These are phyloP conservation scores for Epichloe festucae DNA, from an alignment of 2,329 filamentous ascomycete species.

Conservation along the genomic window DNA sequence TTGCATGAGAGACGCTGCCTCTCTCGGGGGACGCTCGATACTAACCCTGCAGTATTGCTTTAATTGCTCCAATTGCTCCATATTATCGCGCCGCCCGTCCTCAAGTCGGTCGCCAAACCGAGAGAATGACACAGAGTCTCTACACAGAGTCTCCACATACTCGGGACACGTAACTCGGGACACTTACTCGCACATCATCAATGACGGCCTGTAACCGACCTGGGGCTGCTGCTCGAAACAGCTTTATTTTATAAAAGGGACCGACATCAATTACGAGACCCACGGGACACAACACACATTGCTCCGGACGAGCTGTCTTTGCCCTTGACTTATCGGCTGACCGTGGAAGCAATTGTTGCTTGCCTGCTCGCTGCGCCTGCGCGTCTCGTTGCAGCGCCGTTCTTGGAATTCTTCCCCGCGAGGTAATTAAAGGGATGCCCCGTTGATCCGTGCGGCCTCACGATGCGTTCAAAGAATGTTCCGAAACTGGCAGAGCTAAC, in stretches of 20 bases:
- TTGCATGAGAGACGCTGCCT: no score
- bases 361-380: not conserved
- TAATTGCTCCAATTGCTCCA: no score
- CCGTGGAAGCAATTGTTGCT: not conserved
- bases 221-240: not conserved
- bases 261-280: not conserved
- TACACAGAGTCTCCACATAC: not conserved
- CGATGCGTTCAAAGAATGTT: slow-evolving; percentile 3
- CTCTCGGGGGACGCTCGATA: no score
- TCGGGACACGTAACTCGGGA: not conserved
- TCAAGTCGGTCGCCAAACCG: not conserved
- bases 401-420: not conserved
- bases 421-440: not conserved
- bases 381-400: not conserved
- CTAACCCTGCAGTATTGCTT: no score
- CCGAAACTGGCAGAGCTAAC: not conserved
- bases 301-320: not conserved
- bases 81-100: no score
- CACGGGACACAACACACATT: not conserved
- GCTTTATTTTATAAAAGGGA: not conserved
- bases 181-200: not conserved
- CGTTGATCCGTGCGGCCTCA: slow-evolving; percentile 6
- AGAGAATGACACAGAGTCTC: not conserved
- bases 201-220: not conserved
- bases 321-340: not conserved